These are phyloP conservation scores for Onygenales sp. DNA, from an alignment of 2,329 filamentous ascomycete species.

Conservation along the genomic window DNA sequence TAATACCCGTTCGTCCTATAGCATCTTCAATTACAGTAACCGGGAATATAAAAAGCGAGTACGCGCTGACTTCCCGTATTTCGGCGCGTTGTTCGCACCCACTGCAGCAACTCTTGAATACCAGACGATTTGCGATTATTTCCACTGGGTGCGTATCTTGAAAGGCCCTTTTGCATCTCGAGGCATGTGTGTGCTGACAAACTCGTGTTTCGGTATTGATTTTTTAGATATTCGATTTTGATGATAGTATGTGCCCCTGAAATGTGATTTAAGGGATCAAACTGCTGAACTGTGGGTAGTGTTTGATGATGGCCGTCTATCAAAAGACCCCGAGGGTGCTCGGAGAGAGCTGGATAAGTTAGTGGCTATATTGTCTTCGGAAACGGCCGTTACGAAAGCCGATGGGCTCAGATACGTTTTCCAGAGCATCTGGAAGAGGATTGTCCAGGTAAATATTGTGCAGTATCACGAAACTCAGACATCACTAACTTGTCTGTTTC, in stretches of 20 bases:
- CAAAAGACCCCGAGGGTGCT: not conserved
- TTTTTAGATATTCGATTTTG: not conserved
- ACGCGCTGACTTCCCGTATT: constrained; percentile 18
- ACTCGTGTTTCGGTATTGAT: not conserved
- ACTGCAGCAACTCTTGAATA: constrained; percentile 15
- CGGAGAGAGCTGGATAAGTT: not conserved
- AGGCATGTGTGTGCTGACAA: not conserved
- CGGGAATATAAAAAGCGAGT: constrained; percentile 10
- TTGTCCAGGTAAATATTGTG: constrained; percentile 11
- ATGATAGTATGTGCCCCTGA: not conserved
- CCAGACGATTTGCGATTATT: constrained; percentile 17
- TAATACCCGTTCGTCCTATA: not conserved
- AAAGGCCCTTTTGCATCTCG: not conserved
- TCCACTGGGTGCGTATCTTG: constrained; percentile 8
- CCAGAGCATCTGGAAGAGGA: constrained; percentile 18
- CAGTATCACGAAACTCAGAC: not conserved
- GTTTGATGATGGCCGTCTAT: not conserved
- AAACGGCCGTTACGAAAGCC: constrained; percentile 8
- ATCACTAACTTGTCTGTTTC: not conserved
- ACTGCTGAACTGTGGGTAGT: not conserved
- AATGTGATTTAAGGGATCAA: not conserved
- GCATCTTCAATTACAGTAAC: not conserved
- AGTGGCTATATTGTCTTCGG: not conserved
- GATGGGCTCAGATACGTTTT: constrained; percentile 19
- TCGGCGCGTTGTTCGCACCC: constrained; percentile 17